A percentile compares a stretch with the other conserved stretches of the same genome.
These are phyloP conservation scores for Corymbia citriodora DNA, from an alignment of 441 rosid genomes.

Conservation along the genomic window DNA sequence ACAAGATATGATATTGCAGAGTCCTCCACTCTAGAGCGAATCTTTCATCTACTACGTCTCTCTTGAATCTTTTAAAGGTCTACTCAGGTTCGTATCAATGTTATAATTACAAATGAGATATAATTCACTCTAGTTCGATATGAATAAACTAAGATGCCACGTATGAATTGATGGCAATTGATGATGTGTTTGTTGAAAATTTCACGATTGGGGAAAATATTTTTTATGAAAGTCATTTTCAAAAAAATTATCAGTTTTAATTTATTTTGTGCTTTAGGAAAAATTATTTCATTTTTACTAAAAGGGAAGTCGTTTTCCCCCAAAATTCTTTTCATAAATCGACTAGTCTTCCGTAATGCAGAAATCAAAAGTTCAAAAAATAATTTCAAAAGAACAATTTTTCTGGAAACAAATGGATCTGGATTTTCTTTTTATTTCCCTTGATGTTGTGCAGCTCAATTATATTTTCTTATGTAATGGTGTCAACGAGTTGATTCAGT, in stretches of 20 bases:
- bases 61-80: no score
- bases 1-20: no score
- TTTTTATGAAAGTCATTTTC: no score
- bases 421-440: neutral
- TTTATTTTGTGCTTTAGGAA: neutral
- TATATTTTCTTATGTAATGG: no score
- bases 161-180: neutral
- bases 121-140: neutral
- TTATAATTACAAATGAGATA: neutral
- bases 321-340: neutral
- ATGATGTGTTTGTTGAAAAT: neutral
- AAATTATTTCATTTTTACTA: no score
- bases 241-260: no score
- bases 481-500: no score
- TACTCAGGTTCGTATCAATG: no score
- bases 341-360: neutral
- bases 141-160: neutral
- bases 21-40: no score
- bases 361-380: neutral
- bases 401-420: neutral
- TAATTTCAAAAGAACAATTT: rapidly evolving
- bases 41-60: no score
- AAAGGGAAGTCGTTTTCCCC: neutral
- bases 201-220: no score
- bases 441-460: neutral